Evolutionary conservation across 2,329 filamentous ascomycete genomes (phyloP).

Genomic region (Talaromyces albobiverticillius): DNA sequence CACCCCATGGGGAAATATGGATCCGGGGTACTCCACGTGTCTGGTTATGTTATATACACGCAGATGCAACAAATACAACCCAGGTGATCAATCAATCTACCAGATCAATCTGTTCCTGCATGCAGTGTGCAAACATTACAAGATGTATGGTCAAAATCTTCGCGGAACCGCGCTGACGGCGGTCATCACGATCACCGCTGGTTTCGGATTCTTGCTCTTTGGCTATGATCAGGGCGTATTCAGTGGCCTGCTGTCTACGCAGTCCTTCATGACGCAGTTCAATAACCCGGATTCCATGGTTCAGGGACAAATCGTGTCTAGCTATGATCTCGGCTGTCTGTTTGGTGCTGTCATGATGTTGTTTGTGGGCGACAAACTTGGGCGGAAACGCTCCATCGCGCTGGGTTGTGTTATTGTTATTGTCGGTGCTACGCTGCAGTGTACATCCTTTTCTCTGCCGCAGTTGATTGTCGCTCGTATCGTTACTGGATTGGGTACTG

Average conservation of each 20-base stretch:
- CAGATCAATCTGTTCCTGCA: too few species aligned
- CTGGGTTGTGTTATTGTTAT: constrained; percentile 18
- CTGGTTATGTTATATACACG: too few species aligned
- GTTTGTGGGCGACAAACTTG: constrained; percentile 18
- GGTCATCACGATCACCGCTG: constrained; percentile 13
- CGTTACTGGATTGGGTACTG: constrained; percentile 46
- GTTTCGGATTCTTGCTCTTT: constrained; percentile 24
- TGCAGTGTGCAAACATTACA: too few species aligned
- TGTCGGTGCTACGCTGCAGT: constrained; percentile 20
- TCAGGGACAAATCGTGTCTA: constrained; percentile 21
- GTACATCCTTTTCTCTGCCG: constrained; percentile 16
- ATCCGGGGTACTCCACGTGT: too few species aligned
- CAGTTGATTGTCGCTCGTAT: constrained; percentile 44
- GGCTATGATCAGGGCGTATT: constrained; percentile 28
- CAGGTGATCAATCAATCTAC: too few species aligned
- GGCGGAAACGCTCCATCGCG: constrained; percentile 17
- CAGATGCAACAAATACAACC: too few species aligned
- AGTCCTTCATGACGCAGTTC: constrained; percentile 20
- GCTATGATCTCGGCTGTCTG: constrained; percentile 22
- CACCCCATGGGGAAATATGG: too few species aligned
- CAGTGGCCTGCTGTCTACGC: constrained; percentile 21
- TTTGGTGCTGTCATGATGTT: constrained; percentile 19
- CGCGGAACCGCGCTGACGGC: too few species aligned
- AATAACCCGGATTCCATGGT: constrained; percentile 19
- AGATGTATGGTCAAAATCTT: too few species aligned